Evolutionary conservation across 805 yeast genomes (phyloP), one percentile per base, ranked within the genome.

Genomic region (Pichia cabralensis): DNA sequence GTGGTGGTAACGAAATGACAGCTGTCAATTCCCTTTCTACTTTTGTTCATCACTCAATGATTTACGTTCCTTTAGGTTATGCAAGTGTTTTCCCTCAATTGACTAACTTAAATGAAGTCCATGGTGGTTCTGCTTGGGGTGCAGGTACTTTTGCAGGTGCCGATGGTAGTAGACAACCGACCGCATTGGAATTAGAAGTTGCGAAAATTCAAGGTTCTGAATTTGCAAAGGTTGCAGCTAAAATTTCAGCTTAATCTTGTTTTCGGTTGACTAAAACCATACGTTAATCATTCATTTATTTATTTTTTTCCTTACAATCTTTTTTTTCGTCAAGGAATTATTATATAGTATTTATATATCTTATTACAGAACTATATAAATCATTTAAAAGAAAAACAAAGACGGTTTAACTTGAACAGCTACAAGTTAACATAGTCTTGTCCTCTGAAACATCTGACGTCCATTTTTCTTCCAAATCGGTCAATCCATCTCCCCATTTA

Each of bases 51-150:
- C 94, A 83, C 54, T 94, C 94, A 52, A 67, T 83, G 64, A 62
- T 78, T 45, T 84, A 58, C 56, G 75, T 84, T 38, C 94, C 95
- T 41, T 67, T 84, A 47, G 95, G 95, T 52, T 71, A 71, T 62
- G 73, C 68, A 34, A 57, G 65, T 23, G 67, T 65, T 24, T 73
- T 75, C 53, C 67, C 71, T 33, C 69, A 70, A 39, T 56, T 76
- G 46, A 52, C 67, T 31, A 67, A 68, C 56, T 51, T 79, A 37
- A 67, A 65, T n/a, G 88, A 79, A 61, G 66, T 69, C 35, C 86
- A 79, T 52, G 94, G 94, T 48, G 79, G 80, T 48, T 72, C 88
- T 35, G 73, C 94, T 33, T 84, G 85, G 80, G 94, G 94, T 59
- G 84, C 94, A 28, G 92, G 89, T 52, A 64, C 82, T 37, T 64